phyloP scores from a whole-genome alignment of 345 rosid species.

The Isatis tinctoria region DNA sequence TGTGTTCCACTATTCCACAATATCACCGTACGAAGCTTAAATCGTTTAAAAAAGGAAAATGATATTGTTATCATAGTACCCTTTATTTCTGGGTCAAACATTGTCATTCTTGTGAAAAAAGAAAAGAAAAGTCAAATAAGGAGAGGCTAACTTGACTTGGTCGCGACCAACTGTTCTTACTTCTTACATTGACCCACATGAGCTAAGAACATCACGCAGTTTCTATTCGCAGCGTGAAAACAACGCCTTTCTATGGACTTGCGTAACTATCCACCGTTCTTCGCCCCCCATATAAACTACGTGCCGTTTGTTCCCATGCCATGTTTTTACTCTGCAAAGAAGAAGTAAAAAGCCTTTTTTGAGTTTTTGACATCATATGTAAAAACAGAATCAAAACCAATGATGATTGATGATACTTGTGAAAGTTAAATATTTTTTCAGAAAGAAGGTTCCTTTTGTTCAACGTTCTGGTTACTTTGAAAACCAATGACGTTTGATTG shows the following conservation, averaged over 20 bases:
- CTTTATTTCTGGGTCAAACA: background rate
- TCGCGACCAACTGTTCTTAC: constrained; percentile 10
- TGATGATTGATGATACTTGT: background rate
- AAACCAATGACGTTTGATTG: background rate
- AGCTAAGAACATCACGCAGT: constrained; percentile 7
- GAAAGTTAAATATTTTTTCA: background rate
- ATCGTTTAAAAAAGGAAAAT: background rate
- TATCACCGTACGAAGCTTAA: background rate
- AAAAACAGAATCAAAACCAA: background rate
- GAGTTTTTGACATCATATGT: background rate
- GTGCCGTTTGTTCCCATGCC: background rate
- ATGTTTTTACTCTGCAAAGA: background rate
- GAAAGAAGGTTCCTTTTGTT: background rate
- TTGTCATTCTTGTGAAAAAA: background rate
- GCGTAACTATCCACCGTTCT: background rate
- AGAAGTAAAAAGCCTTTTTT: background rate
- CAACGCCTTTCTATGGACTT: background rate
- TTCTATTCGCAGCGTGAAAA: background rate
- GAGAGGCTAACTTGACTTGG: constrained; percentile 19
- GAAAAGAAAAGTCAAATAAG: background rate
- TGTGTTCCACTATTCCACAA: background rate
- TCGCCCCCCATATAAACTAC: background rate
- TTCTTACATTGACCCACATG: background rate
- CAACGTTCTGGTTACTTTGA: background rate
- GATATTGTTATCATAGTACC: background rate